A percentile compares a stretch with the other conserved stretches of the same genome.
Evolutionary conservation across 73 alveolate species (phyloP).

Genomic region (Symbiodinium natans): DNA sequence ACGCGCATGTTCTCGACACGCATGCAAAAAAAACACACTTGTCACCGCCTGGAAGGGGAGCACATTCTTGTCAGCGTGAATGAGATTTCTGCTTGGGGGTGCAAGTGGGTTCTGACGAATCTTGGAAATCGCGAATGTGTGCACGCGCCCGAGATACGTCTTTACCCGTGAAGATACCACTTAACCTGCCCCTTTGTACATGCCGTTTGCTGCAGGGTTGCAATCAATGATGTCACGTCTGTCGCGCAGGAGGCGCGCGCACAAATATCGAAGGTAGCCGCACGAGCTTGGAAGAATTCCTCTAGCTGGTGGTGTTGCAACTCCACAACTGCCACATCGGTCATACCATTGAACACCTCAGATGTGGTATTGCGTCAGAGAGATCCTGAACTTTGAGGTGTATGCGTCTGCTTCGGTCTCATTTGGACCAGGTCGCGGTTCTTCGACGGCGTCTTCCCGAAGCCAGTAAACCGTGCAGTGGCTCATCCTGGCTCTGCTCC

Average conservation of each 20-base stretch:
- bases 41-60: too few species aligned
- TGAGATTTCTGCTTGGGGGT: too few species aligned
- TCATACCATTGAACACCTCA: conserved; percentile 46
- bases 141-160: too few species aligned
- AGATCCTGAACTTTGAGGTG: not conserved
- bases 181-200: too few species aligned
- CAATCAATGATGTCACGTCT: conserved; percentile 66
- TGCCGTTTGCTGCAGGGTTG: not conserved
- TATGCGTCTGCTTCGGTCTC: not conserved
- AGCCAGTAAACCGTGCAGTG: not conserved
- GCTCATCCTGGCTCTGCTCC: conserved; percentile 14
- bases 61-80: too few species aligned
- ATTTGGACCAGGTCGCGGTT: not conserved
- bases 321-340: conserved; percentile 36
- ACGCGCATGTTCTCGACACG: too few species aligned
- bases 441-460: conserved; percentile 42
- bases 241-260: conserved; percentile 50
- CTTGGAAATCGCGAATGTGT: too few species aligned
- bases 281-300: conserved; percentile 66
- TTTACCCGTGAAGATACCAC: too few species aligned
- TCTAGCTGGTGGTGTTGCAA: conserved; percentile 56
- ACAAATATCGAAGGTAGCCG: conserved; percentile 69
- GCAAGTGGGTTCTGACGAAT: too few species aligned
- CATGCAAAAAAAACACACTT: too few species aligned
- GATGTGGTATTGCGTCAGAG: too few species aligned